Conservation (phyloP, 2,329 filamentous ascomycete genomes). For the Aplosporella prunicola region DNA sequence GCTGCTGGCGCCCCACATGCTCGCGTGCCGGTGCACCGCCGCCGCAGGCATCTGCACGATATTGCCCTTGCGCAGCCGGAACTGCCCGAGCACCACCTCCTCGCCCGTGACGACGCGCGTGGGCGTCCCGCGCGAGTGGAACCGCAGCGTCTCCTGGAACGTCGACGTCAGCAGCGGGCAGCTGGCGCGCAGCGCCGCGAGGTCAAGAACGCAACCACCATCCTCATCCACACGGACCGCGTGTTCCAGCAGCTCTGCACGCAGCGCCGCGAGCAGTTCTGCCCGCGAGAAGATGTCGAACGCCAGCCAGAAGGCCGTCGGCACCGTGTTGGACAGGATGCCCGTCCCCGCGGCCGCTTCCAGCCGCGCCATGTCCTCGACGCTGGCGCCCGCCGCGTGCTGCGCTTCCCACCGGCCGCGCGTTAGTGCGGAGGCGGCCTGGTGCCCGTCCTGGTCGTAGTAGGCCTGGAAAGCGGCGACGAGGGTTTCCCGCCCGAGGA, state of each 20-base stretch:
- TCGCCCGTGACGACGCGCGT: constrained; percentile 29
- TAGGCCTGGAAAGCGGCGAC: constrained; percentile 31
- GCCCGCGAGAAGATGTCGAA: constrained; percentile 29
- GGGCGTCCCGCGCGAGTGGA: constrained; percentile 29
- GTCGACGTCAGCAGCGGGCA: constrained; percentile 34
- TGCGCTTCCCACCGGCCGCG: constrained; percentile 28
- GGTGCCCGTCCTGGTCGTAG: constrained; percentile 29
- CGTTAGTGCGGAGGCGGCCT: constrained; percentile 31
- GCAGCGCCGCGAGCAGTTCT: constrained; percentile 19
- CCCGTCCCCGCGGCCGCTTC: constrained; percentile 35
- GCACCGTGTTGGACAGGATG: constrained; percentile 32
- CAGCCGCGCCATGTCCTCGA: constrained; percentile 31
- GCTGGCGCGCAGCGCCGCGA: constrained; percentile 24
- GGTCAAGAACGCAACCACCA: constrained; percentile 17
- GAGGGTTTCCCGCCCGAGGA: constrained; percentile 27
- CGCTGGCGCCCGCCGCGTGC: constrained; percentile 21
- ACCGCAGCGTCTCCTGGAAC: constrained; percentile 35
- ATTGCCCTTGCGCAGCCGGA: constrained; percentile 27
- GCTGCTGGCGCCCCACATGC: constrained; percentile 25
- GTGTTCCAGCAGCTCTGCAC: constrained; percentile 20
- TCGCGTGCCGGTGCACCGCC: constrained; percentile 22
- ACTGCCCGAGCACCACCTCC: constrained; percentile 22
- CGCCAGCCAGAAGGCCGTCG: constrained; percentile 34
- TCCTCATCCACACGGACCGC: constrained; percentile 9
- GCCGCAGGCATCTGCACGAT: constrained; percentile 28